Evolutionary conservation across 2,329 filamentous ascomycete genomes (phyloP).

Genomic region (Diaporthe aspalathi): DNA sequence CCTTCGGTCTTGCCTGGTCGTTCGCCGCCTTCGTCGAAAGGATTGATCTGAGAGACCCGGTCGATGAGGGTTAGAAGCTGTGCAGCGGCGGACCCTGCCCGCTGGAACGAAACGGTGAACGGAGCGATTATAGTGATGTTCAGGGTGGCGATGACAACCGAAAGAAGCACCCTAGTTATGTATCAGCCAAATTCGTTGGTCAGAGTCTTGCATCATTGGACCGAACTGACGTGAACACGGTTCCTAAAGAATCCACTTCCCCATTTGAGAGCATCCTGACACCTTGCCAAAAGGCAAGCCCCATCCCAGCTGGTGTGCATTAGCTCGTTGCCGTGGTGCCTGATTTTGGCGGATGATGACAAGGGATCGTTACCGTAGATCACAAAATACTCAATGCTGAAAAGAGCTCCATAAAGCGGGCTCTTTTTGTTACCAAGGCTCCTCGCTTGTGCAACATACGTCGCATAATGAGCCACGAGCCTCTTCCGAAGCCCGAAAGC

Average conservation of each 20-base stretch:
- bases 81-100: slow-evolving; percentile 2
- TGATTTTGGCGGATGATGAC: not conserved
- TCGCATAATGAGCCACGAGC: slow-evolving; percentile 2
- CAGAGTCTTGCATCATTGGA: not conserved
- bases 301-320: slow-evolving; percentile 12
- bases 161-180: not conserved
- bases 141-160: not conserved
- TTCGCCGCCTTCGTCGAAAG: not conserved
- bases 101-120: not conserved
- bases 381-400: slow-evolving; percentile 13
- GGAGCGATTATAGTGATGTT: slow-evolving; percentile 13
- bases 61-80: slow-evolving; percentile 3
- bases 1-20: not conserved
- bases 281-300: slow-evolving; percentile 14
- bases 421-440: slow-evolving; percentile 3
- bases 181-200: not conserved
- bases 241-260: not conserved
- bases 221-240: slow-evolving; percentile 6
- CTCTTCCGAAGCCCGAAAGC: not conserved
- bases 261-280: not conserved
- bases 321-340: not conserved
- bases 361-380: not conserved
- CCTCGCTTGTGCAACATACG: slow-evolving; percentile 4
- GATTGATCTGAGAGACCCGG: not conserved
- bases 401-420: slow-evolving; percentile 1